Percentiles rank a stretch among this genome's conserved stretches.
Evolutionary conservation across 495 filamentous ascomycete species (phyloP).

Genomic region (Penicillium robsamsonii): DNA sequence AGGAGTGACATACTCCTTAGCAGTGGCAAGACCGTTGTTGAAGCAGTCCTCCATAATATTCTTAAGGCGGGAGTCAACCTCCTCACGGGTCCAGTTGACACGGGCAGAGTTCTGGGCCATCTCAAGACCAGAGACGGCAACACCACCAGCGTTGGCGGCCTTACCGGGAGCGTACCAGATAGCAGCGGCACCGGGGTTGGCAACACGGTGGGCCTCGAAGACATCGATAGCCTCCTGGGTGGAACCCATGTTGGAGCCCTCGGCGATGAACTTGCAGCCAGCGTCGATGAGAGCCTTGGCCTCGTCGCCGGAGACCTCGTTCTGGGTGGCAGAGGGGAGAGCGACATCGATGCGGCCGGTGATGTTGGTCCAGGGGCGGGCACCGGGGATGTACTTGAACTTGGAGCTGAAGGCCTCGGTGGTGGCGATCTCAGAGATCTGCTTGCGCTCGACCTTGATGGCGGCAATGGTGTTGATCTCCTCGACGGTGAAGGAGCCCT

Average conservation of each 20-base stretch:
- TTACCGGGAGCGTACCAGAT: slow-evolving; percentile 95
- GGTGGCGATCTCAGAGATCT: slow-evolving; percentile 65
- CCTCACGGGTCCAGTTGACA: slow-evolving; percentile 78
- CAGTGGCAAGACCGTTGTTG: slow-evolving; percentile 84
- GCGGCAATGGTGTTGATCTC: slow-evolving; percentile 73
- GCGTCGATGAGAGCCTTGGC: slow-evolving; percentile 73
- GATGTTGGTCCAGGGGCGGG: slow-evolving; percentile 86
- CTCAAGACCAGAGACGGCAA: slow-evolving; percentile 95
- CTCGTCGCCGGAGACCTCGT: slow-evolving; percentile 90
- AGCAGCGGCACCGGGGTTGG: slow-evolving; percentile 61
- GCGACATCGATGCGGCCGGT: slow-evolving; percentile 79
- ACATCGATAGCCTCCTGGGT: slow-evolving; percentile 92
- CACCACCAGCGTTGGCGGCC: slow-evolving; percentile 96
- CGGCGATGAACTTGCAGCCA: slow-evolving; percentile 85
- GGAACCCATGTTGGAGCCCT: slow-evolving; percentile 99
- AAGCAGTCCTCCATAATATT: slow-evolving; percentile 93
- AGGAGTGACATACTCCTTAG: slow-evolving; percentile 78
- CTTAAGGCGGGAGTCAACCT: slow-evolving; percentile 91
- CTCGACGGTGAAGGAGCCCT: slow-evolving; percentile 65
- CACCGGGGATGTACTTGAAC: slow-evolving; percentile 86
- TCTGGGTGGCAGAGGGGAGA: slow-evolving; percentile 92
- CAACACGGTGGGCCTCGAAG: slow-evolving; percentile 79
- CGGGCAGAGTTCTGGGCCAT: slow-evolving; percentile 97
- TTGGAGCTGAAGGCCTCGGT: slow-evolving; percentile 53
- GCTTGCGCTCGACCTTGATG: slow-evolving; percentile 84